Base-by-base conservation (phyloP, 805 yeast species). In the Candida sanyiensis region DNA sequence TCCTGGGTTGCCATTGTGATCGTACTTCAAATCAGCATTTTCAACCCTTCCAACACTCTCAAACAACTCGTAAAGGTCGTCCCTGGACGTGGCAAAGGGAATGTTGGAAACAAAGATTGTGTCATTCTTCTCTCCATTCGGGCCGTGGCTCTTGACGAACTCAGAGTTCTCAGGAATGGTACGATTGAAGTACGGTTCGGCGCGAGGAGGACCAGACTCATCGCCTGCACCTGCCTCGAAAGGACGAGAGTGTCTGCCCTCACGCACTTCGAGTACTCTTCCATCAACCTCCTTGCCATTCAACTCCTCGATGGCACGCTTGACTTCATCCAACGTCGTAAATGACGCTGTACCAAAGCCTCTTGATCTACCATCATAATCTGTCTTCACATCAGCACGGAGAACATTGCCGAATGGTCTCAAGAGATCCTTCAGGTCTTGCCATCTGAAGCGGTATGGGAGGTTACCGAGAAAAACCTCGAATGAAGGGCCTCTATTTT, bases 51-150 rank as follows among this genome's bases (percentile, higher is more conserved):
- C 95, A 39, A 88, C 75, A 26, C 90, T 81, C 57, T 82, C 90
- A 58, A 89, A 89, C 43, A 90, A 70, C 49, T 89, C 96, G 47
- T 69, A 75, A 48, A 90, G 71, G 61, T 90, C 97, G 42, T 81
- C 79, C 48, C 80, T 79, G 23, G 87, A 76, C n/a, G 97, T 89
- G 37, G 88, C 81, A 70, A 76, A 86, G 22, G 97, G 97, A 55
- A 90, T 67, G 65, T 90, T 90, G 32, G 70, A 72, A 17, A 83
- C 88, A 56, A 64, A 83, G 32, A 90, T 72, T 17, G 74, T 69
- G 24, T 67, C 73, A 35, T 77, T 80, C 35, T 75, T 77, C 28
- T 64, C 72, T 30, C 86, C 87, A 32, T 69, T 64, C 2, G 82
- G 84, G 7, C 58, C 51, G 30, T 83, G 88, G 39, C 78, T 81